Evolutionary conservation across 306 rosid genomes (phyloP), one percentile per base, ranked within the genome.

Genomic region (Trifolium repens): DNA sequence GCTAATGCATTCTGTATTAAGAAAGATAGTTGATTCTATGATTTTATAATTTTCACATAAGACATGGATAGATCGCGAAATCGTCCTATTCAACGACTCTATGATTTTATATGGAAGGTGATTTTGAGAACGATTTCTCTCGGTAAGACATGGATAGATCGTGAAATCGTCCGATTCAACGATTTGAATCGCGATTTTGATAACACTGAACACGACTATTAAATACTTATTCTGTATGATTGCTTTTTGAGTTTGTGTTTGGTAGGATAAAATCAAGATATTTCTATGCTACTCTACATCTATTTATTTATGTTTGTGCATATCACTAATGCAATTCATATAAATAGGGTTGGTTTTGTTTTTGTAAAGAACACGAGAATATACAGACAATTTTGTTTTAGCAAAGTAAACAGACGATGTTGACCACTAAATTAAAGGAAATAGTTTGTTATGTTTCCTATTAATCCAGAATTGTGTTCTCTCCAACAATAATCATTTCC

Each of bases 401-500:
- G 59, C 27, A 53, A 53, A 53, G 59, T 53, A 53, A 53, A 8
- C 59, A 53, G 5, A 16, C 59, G 27, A 17, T 17, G 30, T 53
- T 53, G 64, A 58, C 64, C 34, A 26, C 64, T 58, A 58, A 6
- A 6, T 58, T 12, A 27, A 58, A 27, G 64, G 64, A 58, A 24
- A 58, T 58, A 12, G n/a, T 58, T 26, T 58, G 1, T 35, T 26
- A 58, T 26, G 17, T 59, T 12, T 14, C 65, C 65, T 27, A 59
- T 59, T 30, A 59, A 12, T 59, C 65, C 10, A 27, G 40, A 17
- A 26, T 6, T 27, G 6, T 49, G 43, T 39, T 79, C 49, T 70
- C 60, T 17, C 73, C 43, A 65, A 55, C 47, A 30, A 46, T 64
- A 69, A n/a, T 30, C 43, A 72, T 62, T 71, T 70, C 42, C 43